phyloP scores from a whole-genome alignment of 345 rosid genomes.

The Eucalyptus cloeziana region DNA sequence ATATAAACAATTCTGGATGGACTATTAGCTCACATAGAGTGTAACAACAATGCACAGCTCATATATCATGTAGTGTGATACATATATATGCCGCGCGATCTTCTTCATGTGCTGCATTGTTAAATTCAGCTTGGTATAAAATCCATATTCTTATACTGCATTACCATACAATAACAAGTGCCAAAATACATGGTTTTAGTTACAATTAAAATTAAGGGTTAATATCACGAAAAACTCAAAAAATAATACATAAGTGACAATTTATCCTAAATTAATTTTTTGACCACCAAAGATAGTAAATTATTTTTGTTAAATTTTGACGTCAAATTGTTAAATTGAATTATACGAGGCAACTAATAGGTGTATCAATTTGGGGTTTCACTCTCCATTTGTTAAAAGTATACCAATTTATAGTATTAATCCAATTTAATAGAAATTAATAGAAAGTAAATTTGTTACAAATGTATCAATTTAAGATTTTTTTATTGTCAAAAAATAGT shows the following conservation, averaged over 20 bases:
- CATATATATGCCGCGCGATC: background rate
- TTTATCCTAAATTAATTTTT: no score
- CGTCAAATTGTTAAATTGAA: no score
- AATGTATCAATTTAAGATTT: accelerated
- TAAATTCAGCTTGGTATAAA: background rate
- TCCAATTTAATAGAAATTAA: no score
- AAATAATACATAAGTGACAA: no score
- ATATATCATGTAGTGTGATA: background rate
- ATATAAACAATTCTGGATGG: background rate
- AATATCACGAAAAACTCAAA: background rate
- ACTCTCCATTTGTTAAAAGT: no score
- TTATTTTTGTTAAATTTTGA: no score
- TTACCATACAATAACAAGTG: background rate
- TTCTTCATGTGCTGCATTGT: background rate
- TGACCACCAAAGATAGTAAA: accelerated
- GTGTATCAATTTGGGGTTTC: accelerated
- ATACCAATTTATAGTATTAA: no score
- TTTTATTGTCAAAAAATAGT: no score
- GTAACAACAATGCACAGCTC: background rate
- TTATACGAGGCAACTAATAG: accelerated
- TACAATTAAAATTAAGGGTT: background rate
- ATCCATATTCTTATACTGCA: background rate
- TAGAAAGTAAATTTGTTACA: no score
- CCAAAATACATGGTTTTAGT: background rate
- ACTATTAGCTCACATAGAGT: background rate